Evolutionary conservation across 176 grass and related monocot genomes (phyloP).

Genomic region (Cocos nucifera): DNA sequence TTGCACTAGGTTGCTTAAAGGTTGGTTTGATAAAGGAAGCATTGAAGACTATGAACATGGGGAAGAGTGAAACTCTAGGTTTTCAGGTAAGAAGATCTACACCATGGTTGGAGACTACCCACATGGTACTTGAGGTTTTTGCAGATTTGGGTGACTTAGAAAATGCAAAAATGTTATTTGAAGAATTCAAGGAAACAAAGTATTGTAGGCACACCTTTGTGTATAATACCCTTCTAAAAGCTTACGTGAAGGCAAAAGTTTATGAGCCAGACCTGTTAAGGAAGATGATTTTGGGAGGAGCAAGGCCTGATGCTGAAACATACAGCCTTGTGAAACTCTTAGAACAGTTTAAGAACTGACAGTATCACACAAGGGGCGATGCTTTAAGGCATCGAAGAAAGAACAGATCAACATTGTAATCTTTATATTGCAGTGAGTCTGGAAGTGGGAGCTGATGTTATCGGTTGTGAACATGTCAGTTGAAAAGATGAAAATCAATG

Average conservation of each 20-base stretch:
- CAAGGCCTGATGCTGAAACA: slow-evolving; percentile 72
- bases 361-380: neutral
- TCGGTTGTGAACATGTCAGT: no score
- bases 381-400: no score
- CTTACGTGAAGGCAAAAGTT: slow-evolving; percentile 68
- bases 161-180: slow-evolving; percentile 56
- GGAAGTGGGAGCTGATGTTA: no score
- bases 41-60: slow-evolving; percentile 63
- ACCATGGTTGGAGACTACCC: slow-evolving; percentile 86
- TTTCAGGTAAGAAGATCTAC: slow-evolving; percentile 62
- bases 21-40: slow-evolving; percentile 68
- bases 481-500: no score
- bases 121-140: slow-evolving; percentile 71
- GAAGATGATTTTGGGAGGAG: slow-evolving; percentile 80
- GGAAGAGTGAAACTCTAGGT: slow-evolving; percentile 43
- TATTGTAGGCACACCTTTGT: slow-evolving; percentile 78
- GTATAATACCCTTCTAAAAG: slow-evolving; percentile 73
- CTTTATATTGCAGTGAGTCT: no score
- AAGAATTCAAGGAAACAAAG: slow-evolving; percentile 82
- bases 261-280: slow-evolving; percentile 67
- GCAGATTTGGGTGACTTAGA: slow-evolving; percentile 57
- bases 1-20: slow-evolving; percentile 79
- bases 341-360: slow-evolving; percentile 49
- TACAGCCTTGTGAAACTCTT: slow-evolving; percentile 68
- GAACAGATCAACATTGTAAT: no score